Base-by-base conservation (phyloP, 2,329 filamentous ascomycete genomes). In the Colletotrichum sp. region DNA sequence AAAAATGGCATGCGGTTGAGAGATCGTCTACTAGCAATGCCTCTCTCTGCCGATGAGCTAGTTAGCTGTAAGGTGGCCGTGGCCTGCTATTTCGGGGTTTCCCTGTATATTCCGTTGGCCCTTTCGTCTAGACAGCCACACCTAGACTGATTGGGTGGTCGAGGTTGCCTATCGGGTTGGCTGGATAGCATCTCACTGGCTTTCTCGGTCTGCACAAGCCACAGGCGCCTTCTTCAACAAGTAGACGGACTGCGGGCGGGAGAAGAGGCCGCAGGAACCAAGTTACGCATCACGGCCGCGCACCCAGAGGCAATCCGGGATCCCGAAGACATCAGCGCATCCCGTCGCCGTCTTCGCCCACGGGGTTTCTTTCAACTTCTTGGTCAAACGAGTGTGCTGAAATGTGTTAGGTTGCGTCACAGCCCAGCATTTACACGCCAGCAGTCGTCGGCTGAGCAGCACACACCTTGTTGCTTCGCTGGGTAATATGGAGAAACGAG, bases 371-470 rank as follows among this genome's bases (percentile, higher is more conserved):
- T 16, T 21, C 34, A 30, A 16, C 34, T 52, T 66, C 63, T 49
- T 66, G 24, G 36, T 30, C 24, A 7, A 52, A 18, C 13, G 16
- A 49, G 63, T 18, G 63, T 26, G 32, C 21, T 28, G 18, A 12
- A n/a, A 16, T 69, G 12, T 59, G 67, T 32, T 57, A 63, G 62
- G 36, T 49, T 70, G 68, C 68, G 68, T 70, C 68, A 70, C 68
- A 63, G 68, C 68, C 68, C 57, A 70, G 68, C 10, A 64, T 12
- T 34, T 63, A 70, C 68, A 70, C 68, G 57, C 57, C 57, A 70
- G 57, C 67, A 12, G 34, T 44, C 24, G 36, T 62, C 26, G 68
- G 68, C 67, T 62, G 57, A 64, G 69, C 57, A 69, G n/a, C 55
- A 44, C 49, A 67, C 64, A 55, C 64, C 32, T 26, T 28, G 44